Evolutionary conservation across 108 stramenopile species (phyloP), one percentile per base, ranked within the genome.

Genomic region (Nannochloropsis oceanica): DNA sequence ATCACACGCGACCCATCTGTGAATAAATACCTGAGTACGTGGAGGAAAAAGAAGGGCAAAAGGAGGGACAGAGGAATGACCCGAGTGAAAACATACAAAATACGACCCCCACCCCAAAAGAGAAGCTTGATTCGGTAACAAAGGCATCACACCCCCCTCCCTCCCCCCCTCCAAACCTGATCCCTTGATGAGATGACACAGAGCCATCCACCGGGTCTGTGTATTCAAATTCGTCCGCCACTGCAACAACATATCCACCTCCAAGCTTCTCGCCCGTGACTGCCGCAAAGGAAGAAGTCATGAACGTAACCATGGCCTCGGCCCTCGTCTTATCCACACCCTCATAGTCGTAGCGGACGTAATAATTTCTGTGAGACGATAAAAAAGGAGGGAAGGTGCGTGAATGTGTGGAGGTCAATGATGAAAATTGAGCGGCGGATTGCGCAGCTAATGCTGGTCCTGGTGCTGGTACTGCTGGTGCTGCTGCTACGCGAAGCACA

Each of bases 291-390:
- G 93, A 91, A 18, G 91, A 90, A 43, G 95, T 93, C 94, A 98
- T 96, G 92, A 94, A 95, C 87, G 94, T 94, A 94, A 99, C 96
- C 95, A 99, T 95, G 14, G 93, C 91, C 43, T 90, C 91, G 44
- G 97, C 97, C 26, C 87, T 91, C 34, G 86, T 89, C 79, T 93
- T 93, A 84, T 96, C 94, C 59, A 98, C 93, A 26, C 95, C 96
- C 91, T 99, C 99, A 87, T 96, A 99, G 87, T 99, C 99, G 94
- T 96, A 99, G 44, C 99, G 95, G 88, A 93, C 93, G 92, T 99
- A 99, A 91, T 96, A 99, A 94, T 99, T 97, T 42, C 88, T 73
- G 10, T 73, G 9, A n/a, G 5, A 34, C 1, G 34, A 34, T 1
- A 5, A 5, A 5, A 5, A 34, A 5, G 34, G 34, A 34, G 34